Base-by-base conservation (phyloP, 768 basidiomycete species). In the Auricularia cornea region DNA sequence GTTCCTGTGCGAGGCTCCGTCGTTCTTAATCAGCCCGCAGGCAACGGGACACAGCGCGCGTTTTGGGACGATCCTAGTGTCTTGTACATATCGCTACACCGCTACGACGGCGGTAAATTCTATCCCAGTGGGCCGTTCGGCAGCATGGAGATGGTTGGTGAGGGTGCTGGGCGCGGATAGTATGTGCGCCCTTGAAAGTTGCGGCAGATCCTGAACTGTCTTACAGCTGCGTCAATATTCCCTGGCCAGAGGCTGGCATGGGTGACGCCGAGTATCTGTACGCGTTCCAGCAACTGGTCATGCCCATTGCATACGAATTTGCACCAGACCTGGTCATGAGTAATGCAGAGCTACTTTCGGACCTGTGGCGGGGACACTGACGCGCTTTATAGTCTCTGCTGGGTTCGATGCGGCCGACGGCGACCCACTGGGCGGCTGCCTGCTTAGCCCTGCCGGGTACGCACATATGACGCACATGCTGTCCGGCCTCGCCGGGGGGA, bases 381-480 rank as follows among this genome's bases (percentile, higher is more conserved):
- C n/a, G 16, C 41, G 23, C 28, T 20, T 6, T 59, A 2, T 70
- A 99, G 97, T 99, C 70, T 98, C 96, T 8, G 94, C 97, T 20
- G 97, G 97, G 3, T 99, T 98, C 70, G 97, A 99, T 70, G 97
- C 97, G 10, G 97, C 97, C 1, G 83, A 82, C 31, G 97, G 97
- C 3, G 97, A 99, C 70, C 85, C 87, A 40, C 81, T 99, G 3
- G 97, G 97, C 38, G 89, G 89, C 75, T 98, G 95, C 69, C 79
- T 86, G 67, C 95, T 99, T 64, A 83, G 91, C 3, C 97, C 97
- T 1, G 83, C 86, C 20, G 97, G 95, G 3, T 99, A 94, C 73
- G 94, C 94, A 0, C 97, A 98, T 69, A 98, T 99, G 95, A 97
- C 97, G 5, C 91, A 98, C 70, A 96, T 99, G 93, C 80, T 99